phyloP scores from a whole-genome alignment of 2,329 filamentous ascomycete genomes.

The Microdochium trichocladiopsis region DNA sequence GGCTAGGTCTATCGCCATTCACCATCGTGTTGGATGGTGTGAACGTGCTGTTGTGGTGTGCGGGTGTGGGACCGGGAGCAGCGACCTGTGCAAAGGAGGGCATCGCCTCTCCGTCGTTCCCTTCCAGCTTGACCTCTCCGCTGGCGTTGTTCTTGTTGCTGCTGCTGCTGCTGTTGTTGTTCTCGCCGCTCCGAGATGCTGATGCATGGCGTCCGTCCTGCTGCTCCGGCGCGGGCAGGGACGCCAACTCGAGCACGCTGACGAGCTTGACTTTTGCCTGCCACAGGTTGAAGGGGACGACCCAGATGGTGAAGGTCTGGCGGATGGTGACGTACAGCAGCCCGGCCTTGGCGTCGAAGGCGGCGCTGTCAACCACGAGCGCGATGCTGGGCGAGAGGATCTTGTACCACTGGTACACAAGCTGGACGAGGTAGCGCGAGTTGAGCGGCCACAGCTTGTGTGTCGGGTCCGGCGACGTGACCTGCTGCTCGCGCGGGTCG shows the following conservation, averaged over 20 bases:
- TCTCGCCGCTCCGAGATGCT: too few species aligned
- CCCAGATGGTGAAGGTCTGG: slow-evolving; percentile 72
- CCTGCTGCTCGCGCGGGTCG: background rate
- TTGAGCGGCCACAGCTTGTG: slow-evolving; percentile 31
- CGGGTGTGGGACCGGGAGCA: background rate
- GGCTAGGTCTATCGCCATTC: background rate
- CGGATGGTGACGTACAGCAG: slow-evolving; percentile 68
- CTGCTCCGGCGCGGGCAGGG: slow-evolving; percentile 24
- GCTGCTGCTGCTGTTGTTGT: slow-evolving; percentile 15
- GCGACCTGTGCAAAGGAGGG: background rate
- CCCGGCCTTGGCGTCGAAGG: slow-evolving; percentile 58
- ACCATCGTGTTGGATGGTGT: slow-evolving; percentile 6
- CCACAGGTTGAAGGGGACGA: slow-evolving; percentile 61
- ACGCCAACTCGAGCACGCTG: slow-evolving; percentile 57
- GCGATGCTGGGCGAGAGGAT: slow-evolving; percentile 70
- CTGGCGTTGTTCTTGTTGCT: slow-evolving; percentile 9
- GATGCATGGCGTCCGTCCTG: background rate
- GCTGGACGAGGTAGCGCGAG: slow-evolving; percentile 59
- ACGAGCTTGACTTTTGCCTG: slow-evolving; percentile 60
- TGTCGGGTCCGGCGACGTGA: slow-evolving; percentile 27
- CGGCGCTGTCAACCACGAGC: slow-evolving; percentile 55
- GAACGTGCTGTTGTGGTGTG: slow-evolving; percentile 8
- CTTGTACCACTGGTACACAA: slow-evolving; percentile 79
- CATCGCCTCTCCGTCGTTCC: background rate
- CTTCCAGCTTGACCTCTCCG: background rate